Evolutionary conservation across 306 rosid species (phyloP).

Genomic region (Lotus japonicus): DNA sequence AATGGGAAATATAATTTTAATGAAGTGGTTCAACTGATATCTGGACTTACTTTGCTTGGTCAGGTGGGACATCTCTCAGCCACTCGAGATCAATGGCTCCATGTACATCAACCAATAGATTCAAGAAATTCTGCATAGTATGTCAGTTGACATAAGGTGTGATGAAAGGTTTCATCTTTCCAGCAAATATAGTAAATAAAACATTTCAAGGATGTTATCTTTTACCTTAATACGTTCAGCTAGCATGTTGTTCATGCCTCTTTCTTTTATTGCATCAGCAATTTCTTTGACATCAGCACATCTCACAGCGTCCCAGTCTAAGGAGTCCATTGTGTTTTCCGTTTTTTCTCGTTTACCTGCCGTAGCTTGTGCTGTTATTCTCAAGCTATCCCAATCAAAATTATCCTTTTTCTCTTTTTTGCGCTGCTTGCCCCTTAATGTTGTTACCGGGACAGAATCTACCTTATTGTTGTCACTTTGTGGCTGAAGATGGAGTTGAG

Average conservation of each 20-base stretch:
- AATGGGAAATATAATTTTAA: not conserved
- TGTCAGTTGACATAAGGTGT: slow-evolving; percentile 21
- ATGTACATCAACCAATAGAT: slow-evolving; percentile 64
- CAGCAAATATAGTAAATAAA: not conserved
- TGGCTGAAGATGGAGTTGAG: not conserved
- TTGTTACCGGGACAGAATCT: slow-evolving; percentile 33
- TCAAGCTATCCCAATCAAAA: slow-evolving; percentile 60
- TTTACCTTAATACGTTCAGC: slow-evolving; percentile 82
- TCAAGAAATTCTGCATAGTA: slow-evolving; percentile 61
- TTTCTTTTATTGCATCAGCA: slow-evolving; percentile 72
- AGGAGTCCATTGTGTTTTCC: slow-evolving; percentile 59
- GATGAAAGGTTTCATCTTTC: not conserved
- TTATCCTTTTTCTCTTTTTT: slow-evolving; percentile 39
- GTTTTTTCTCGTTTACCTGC: slow-evolving; percentile 54
- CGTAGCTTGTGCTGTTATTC: slow-evolving; percentile 40
- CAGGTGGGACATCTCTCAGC: slow-evolving; percentile 88
- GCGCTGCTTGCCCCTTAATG: slow-evolving; percentile 25
- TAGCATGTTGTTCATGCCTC: slow-evolving; percentile 95
- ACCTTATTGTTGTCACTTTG: slow-evolving; percentile 25
- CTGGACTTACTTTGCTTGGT: slow-evolving; percentile 70
- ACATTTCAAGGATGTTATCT: not conserved
- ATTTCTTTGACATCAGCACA: slow-evolving; percentile 69
- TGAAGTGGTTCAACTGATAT: slow-evolving; percentile 13
- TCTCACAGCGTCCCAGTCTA: slow-evolving; percentile 92
- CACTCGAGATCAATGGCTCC: slow-evolving; percentile 79